Evolutionary conservation across 2,329 filamentous ascomycete species (phyloP), one percentile per base, ranked within the genome.

Genomic region (Myriosclerotinia duriaeana): DNA sequence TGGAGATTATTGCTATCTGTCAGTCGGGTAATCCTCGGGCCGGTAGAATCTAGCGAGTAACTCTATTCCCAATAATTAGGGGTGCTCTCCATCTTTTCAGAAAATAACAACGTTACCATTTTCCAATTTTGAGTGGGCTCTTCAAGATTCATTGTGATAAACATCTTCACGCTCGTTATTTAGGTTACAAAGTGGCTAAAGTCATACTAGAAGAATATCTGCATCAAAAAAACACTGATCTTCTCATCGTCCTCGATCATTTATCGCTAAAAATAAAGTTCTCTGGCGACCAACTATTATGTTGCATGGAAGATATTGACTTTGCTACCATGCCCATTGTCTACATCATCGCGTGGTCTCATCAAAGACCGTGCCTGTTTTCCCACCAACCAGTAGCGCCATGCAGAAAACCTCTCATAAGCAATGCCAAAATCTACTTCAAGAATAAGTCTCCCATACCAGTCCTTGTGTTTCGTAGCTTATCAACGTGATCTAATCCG

Each of bases 401-500:
- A 66, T 70, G 67, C 66, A 70, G 65, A 69, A 67, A 68, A 26
- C 68, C 60, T 65, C 66, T 65, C 58, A 59, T 53, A 54, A 66
- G 62, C 67, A 68, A 71, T 70, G 64, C 63, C 58, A 55, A 69
- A 72, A 62, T 73, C 74, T 76, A 77, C 72, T 73, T 76, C 67
- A 89, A 83, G 78, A 89, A 89, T 74, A 89, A 80, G 74, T 89
- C 87, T 53, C 84, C 84, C 69, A 80, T 82, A 55, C 86, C 87
- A 73, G 88, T 88, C 67, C 86, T 81, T 70, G 84, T 72, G 26
- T 81, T 78, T 71, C 86, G 81, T 63, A 85, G 81, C 73, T 87
- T 83, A 78, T 90, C 87, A 56, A 84, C 78, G 71, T 90, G 88
- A 75, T 90, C 88, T 68, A 90, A 77, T 22, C 87, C 88, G 67